phyloP scores from a whole-genome alignment of 2,329 filamentous ascomycete species.

The Rhytidhysteron rufulum region DNA sequence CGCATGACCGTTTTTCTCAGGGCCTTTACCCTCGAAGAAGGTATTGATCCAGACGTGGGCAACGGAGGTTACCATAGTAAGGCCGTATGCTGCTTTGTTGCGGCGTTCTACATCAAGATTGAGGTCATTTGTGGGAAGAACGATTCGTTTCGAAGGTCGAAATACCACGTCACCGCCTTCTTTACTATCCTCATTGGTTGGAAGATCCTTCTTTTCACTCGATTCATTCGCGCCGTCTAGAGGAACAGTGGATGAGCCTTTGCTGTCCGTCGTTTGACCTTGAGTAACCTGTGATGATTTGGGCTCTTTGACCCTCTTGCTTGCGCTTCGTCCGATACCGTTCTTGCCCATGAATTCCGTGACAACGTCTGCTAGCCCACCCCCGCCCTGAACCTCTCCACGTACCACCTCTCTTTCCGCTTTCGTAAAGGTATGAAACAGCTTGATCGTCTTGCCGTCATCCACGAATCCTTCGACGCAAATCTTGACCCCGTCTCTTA shows the following conservation, averaged over 20 bases:
- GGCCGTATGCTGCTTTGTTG: constrained; percentile 70
- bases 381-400: constrained; percentile 45
- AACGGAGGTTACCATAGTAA: constrained; percentile 87
- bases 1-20: constrained; percentile 62
- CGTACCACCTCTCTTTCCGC: constrained; percentile 67
- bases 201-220: constrained; percentile 39
- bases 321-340: constrained; percentile 13
- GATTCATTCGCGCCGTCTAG: constrained; percentile 16
- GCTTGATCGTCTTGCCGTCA: constrained; percentile 82
- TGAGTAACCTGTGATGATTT: constrained; percentile 5
- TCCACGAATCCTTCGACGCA: constrained; percentile 80
- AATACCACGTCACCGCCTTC: constrained; percentile 68
- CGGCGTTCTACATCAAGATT: constrained; percentile 87
- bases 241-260: not conserved
- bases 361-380: constrained; percentile 43
- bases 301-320: constrained; percentile 14
- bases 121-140: constrained; percentile 76
- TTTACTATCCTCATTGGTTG: not conserved
- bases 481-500: constrained; percentile 84
- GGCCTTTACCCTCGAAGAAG: constrained; percentile 81
- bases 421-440: constrained; percentile 74
- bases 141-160: constrained; percentile 63
- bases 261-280: constrained; percentile 7
- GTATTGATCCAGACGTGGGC: constrained; percentile 97
- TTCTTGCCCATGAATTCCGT: constrained; percentile 42